Evolutionary conservation across 768 basidiomycete species (phyloP).

Genomic region (Rhodocollybia butyracea): DNA sequence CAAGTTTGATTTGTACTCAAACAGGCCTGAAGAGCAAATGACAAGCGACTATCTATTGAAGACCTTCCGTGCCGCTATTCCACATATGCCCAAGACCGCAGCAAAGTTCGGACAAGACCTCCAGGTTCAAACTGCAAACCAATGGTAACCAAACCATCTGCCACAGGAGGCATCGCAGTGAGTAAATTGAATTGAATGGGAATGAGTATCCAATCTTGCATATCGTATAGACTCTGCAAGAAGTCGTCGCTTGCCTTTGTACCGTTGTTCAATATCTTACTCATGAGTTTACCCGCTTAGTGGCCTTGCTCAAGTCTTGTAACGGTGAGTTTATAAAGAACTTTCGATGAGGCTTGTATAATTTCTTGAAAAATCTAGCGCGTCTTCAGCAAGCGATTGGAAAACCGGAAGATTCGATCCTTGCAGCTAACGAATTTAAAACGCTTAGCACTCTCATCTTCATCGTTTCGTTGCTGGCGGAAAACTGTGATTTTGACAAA

Average conservation of each 20-base stretch:
- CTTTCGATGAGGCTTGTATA: neutral
- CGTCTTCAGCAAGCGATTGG: constrained; percentile 60
- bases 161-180: constrained; percentile 64
- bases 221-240: constrained; percentile 69
- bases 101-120: constrained; percentile 86
- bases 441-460: constrained; percentile 71
- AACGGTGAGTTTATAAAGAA: constrained; percentile 47
- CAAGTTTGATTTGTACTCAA: too few species aligned
- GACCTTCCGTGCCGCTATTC: constrained; percentile 82
- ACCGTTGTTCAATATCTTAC: constrained; percentile 81
- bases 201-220: constrained; percentile 1
- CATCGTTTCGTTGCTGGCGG: constrained; percentile 81
- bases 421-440: constrained; percentile 47
- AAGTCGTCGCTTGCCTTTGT: constrained; percentile 91
- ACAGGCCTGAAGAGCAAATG: constrained; percentile 64
- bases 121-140: constrained; percentile 76
- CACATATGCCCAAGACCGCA: constrained; percentile 87
- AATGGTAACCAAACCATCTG: constrained; percentile 87
- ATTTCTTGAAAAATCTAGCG: constrained; percentile 19
- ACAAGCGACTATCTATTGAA: constrained; percentile 86
- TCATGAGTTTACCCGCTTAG: constrained; percentile 75
- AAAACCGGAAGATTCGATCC: constrained; percentile 35
- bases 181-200: constrained; percentile 15
- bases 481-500: constrained; percentile 85
- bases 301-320: constrained; percentile 82